Base-by-base conservation (phyloP, 192 early-diverging fungal genomes). In the Neocallimastix lanati region DNA sequence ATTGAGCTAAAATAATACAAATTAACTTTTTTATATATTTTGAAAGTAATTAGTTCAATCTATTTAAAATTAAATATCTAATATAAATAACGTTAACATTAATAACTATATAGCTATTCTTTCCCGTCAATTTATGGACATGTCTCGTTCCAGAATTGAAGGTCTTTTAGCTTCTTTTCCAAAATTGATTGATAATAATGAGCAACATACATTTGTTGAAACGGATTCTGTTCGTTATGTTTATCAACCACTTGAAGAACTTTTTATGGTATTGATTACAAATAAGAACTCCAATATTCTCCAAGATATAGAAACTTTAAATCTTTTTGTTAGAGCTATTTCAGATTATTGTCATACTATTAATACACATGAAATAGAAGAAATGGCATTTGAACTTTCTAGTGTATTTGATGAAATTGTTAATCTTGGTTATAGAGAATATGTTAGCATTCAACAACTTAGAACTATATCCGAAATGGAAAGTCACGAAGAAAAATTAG, bases 161-260 rank as follows among this genome's bases (percentile, higher is more conserved):
- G 97, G 96, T 28, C 87, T 99, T 37, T 85, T 99, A 80, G 94
- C 94, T 15, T 96, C 96, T 78, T 99, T 99, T 81, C 97, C 97
- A 76, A 99, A 98, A 87, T 88, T 99, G 77, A 94, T 97, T 81
- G 92, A 92, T 77, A 84, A 92, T 13, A 91, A 90, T 28, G 92
- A 97, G 81, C 96, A 99, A 86, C 77, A 97, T 83, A 98, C 97
- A 29, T 98, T 95, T 28, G 92, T 98, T 29, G 96, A 99, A 82
- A 98, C 97, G 0, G 97, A 99, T 29, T 87, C 94, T 79, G 94
- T 99, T 29, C 94, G 97, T 77, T 99, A 96, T 85, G 95, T 99
- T 58, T 99, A 99, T 87, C 97, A 99, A 85, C 96, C 96, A 15
- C 88, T 99, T 30, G 97, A 97, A 81, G 93, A 97, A 11, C 91